Conservation (phyloP, 164 flowering plant genomes). For the Houttuynia cordata region DNA sequence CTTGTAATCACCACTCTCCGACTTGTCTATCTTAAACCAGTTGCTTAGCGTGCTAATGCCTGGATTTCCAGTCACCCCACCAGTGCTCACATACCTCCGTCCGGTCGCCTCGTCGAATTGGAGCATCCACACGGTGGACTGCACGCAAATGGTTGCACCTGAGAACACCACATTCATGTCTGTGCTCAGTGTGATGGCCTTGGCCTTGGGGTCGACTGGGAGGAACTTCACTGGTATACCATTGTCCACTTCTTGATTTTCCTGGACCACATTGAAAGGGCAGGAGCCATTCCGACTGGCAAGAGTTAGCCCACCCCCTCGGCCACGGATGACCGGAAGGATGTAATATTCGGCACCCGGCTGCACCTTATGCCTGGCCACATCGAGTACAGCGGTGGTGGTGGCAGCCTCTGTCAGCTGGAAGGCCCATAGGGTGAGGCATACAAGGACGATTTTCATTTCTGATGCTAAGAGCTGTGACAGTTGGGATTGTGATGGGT, state of each 20-base stretch:
- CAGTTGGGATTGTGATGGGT: not conserved
- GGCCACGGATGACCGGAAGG: constrained; percentile 11
- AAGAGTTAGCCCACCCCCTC: constrained; percentile 18
- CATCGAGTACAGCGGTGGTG: constrained; percentile 10
- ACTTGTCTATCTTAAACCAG: constrained; percentile 17
- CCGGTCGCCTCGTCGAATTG: not conserved
- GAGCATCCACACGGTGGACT: constrained; percentile 21
- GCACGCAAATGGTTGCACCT: constrained; percentile 12
- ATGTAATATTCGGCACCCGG: constrained; percentile 16
- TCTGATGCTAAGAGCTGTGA: not conserved
- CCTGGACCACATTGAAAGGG: constrained; percentile 15
- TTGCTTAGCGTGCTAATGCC: constrained; percentile 17
- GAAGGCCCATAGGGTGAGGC: not conserved
- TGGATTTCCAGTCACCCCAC: constrained; percentile 24
- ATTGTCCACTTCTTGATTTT: not conserved
- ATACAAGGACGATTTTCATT: not conserved
- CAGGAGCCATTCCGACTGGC: constrained; percentile 6
- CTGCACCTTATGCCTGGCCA: constrained; percentile 11
- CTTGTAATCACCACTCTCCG: constrained; percentile 12
- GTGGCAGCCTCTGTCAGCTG: not conserved
- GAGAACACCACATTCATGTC: constrained; percentile 19
- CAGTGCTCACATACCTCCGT: constrained; percentile 11
- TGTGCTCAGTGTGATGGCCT: constrained; percentile 6
- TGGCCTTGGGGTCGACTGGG: constrained; percentile 10
- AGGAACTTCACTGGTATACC: constrained; percentile 14